Evolutionary conservation across 2,329 filamentous ascomycete genomes (phyloP).

Genomic region (Ceratocystis cubensis): DNA sequence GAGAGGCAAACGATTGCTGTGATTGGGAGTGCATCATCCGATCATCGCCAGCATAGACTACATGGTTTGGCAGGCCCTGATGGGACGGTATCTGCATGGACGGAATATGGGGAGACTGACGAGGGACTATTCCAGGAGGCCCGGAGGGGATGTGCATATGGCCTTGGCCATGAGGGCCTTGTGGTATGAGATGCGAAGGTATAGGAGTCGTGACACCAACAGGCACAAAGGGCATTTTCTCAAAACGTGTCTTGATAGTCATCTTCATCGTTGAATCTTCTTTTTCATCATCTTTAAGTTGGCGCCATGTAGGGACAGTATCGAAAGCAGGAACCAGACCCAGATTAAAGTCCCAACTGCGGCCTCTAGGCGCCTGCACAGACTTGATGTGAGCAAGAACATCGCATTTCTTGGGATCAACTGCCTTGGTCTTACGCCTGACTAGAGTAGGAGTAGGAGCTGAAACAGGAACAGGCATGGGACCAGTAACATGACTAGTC

Average conservation of each 20-base stretch:
- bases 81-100: slow-evolving; percentile 68
- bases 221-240: slow-evolving; percentile 42
- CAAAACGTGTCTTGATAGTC: slow-evolving; percentile 70
- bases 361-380: slow-evolving; percentile 36
- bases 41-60: slow-evolving; percentile 58
- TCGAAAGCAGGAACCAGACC: slow-evolving; percentile 77
- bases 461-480: neutral
- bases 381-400: slow-evolving; percentile 44
- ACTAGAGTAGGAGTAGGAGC: slow-evolving; percentile 36
- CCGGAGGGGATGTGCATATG: slow-evolving; percentile 52
- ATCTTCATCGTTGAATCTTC: slow-evolving; percentile 48
- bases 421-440: slow-evolving; percentile 56
- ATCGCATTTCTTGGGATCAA: slow-evolving; percentile 57
- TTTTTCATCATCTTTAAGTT: slow-evolving; percentile 55
- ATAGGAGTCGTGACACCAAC: slow-evolving; percentile 50
- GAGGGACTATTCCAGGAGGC: slow-evolving; percentile 19
- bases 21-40: slow-evolving; percentile 81
- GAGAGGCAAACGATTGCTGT: slow-evolving; percentile 73
- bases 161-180: slow-evolving; percentile 66
- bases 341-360: slow-evolving; percentile 59
- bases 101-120: slow-evolving; percentile 62
- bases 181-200: slow-evolving; percentile 55
- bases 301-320: slow-evolving; percentile 75
- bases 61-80: slow-evolving; percentile 47
- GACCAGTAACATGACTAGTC: neutral